These are phyloP conservation scores for Zygoascus meyerae DNA, from an alignment of 1,139 yeast genomes.

Conservation along the genomic window DNA sequence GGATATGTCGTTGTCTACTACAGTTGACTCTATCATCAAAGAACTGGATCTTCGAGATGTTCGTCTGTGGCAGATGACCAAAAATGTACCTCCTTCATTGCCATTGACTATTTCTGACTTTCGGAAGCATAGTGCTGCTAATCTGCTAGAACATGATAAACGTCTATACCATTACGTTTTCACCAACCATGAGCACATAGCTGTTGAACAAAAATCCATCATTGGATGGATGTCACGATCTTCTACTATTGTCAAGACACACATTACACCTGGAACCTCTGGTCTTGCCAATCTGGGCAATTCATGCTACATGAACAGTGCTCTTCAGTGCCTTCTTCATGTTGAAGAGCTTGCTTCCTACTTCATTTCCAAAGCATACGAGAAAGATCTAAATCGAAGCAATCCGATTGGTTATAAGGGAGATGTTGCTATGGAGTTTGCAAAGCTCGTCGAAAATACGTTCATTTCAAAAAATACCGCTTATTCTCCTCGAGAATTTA, in stretches of 20 bases:
- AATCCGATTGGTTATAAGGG: constrained; percentile 89
- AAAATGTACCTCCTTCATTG: constrained; percentile 4
- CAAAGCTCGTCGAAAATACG: constrained; percentile 53
- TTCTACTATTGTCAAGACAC: constrained; percentile 6
- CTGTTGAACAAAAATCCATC: constrained; percentile 13
- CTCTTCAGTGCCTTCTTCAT: constrained; percentile 83
- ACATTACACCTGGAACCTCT: constrained; percentile 38
- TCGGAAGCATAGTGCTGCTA: constrained; percentile 5
- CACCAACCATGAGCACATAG: constrained; percentile 7
- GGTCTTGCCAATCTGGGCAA: constrained; percentile 86
- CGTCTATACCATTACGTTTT: constrained; percentile 8
- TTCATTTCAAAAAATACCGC: constrained; percentile 34
- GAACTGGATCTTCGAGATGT: constrained; percentile 3
- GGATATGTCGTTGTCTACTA: constrained; percentile 1
- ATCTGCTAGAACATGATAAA: constrained; percentile 6
- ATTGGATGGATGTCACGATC: constrained; percentile 14
- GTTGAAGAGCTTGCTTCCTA: constrained; percentile 78
- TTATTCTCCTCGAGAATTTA: constrained; percentile 68
- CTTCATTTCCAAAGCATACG: constrained; percentile 48
- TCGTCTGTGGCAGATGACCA: constrained; percentile 10
- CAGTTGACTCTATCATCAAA: constrained; percentile 2
- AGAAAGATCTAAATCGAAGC: constrained; percentile 59
- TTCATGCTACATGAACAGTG: constrained; percentile 96
- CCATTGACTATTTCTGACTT: constrained; percentile 10
- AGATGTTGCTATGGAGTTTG: constrained; percentile 71